Conservation (phyloP, 129 eudicot species). For the Artemisia argyi region DNA sequence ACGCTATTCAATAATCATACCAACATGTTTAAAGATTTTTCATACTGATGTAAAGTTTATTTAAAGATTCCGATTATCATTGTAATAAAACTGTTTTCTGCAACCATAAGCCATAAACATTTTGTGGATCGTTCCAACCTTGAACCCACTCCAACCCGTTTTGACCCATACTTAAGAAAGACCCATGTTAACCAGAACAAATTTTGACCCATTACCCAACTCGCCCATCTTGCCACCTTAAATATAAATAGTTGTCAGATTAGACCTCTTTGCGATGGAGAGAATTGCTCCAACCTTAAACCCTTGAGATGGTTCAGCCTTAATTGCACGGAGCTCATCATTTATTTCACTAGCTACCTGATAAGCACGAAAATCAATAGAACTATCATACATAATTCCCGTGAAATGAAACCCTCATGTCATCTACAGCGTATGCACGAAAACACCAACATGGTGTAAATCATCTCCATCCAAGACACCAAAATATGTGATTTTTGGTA, state of each 20-base stretch:
- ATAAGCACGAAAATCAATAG: background rate
- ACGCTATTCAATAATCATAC: conserved; percentile 17
- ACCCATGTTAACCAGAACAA: background rate
- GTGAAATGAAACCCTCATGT: no score
- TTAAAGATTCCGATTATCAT: no score
- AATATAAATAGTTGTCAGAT: background rate
- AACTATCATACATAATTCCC: no score
- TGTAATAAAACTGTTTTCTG: no score
- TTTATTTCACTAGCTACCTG: conserved; percentile 96
- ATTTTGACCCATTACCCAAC: background rate
- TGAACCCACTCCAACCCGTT: no score
- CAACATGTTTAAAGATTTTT: background rate
- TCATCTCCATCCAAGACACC: no score
- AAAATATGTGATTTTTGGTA: no score
- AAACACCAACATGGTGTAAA: background rate
- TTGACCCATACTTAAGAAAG: background rate
- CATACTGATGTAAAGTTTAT: no score
- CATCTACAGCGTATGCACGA: no score
- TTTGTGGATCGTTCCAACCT: no score
- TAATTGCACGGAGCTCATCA: conserved; percentile 80
- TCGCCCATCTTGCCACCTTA: background rate
- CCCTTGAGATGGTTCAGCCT: conserved; percentile 88
- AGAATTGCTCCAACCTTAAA: conserved; percentile 90
- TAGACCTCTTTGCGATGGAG: conserved; percentile 66
- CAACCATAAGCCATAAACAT: no score